Base-by-base conservation (phyloP, 805 yeast genomes). In the Candida succiphila region DNA sequence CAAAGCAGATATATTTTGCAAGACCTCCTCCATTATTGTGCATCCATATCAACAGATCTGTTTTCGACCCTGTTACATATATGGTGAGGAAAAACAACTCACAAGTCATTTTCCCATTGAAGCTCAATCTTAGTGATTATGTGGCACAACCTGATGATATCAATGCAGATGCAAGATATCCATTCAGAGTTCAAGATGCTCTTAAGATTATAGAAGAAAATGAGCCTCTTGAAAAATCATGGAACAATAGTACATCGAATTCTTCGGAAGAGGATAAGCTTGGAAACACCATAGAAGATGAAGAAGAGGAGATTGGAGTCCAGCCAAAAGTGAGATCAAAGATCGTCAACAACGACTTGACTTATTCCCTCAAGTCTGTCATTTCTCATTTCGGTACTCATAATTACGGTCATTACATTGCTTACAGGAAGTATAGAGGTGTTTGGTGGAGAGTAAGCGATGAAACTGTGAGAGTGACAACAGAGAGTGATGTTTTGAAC, bases 371-470 rank as follows among this genome's bases (percentile, higher is more conserved):
- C 40, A 83, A 83, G 49, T 84, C 96, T 1, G 92, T 84, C 1
- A 83, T 89, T 29, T 78, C 89, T 1, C 98, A 89, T 56, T 88
- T 80, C 53, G 98, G 98, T 31, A 82, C 95, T 1, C 96, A 92
- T 47, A 87, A 89, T 47, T 92, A 86, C 52, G 98, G 98, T n/a
- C 98, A 89, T 56, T 89, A 89, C 52, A 83, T 89, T 39, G 86
- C 94, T 27, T 89, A 72, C 60, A 74, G 96, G 49, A 79, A 75
- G 48, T 69, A 62, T 37, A 71, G 94, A 43, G 92, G 88, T 2
- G 67, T 75, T 9, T 89, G 98, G 98, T 88, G 96, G 95, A 72
- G 95, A 52, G 79, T 88, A 15, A 80, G 92, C 45, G 98, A 92
- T 56, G 95, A 87, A 50, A 75, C 78, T 3, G 94, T 88, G 3